These are phyloP conservation scores for Aureobasidium sp. DNA, from an alignment of 2,329 filamentous ascomycete genomes.

Conservation along the genomic window DNA sequence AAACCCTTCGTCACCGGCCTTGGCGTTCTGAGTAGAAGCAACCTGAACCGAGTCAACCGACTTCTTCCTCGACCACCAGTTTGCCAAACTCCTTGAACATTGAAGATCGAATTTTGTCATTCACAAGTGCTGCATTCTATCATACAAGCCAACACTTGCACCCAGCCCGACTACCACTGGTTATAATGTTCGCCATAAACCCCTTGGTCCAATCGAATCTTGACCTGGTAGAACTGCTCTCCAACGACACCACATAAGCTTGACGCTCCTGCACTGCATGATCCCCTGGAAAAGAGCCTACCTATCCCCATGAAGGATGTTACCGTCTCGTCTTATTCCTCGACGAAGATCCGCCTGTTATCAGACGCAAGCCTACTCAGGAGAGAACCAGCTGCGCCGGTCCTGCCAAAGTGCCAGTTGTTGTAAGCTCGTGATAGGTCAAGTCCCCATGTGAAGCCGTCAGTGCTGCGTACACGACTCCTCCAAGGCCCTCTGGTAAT, in stretches of 20 bases:
- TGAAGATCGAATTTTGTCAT: neutral
- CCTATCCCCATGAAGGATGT: neutral
- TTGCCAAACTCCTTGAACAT: neutral
- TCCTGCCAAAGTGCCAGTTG: constrained; percentile 20
- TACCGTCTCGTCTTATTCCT: neutral
- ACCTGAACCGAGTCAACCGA: neutral
- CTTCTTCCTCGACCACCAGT: neutral
- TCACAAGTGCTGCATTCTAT: neutral
- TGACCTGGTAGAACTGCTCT: too few relatives aligned
- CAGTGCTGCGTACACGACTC: constrained; percentile 19
- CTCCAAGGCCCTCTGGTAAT: constrained; percentile 19
- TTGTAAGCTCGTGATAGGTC: constrained; percentile 17
- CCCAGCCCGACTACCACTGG: too few relatives aligned
- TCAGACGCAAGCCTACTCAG: neutral
- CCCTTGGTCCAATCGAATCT: neutral
- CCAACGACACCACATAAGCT: neutral
- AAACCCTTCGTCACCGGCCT: constrained; percentile 3
- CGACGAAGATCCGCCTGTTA: neutral
- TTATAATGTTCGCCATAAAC: neutral
- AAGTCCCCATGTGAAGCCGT: constrained; percentile 19
- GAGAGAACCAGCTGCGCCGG: constrained; percentile 21
- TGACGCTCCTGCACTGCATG: neutral
- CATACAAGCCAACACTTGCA: too few relatives aligned
- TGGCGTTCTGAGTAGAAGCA: neutral
- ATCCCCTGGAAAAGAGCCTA: neutral